Percentiles rank a stretch among this genome's conserved stretches.
Evolutionary conservation across 768 basidiomycete genomes (phyloP).

Genomic region (Russula foetens): DNA sequence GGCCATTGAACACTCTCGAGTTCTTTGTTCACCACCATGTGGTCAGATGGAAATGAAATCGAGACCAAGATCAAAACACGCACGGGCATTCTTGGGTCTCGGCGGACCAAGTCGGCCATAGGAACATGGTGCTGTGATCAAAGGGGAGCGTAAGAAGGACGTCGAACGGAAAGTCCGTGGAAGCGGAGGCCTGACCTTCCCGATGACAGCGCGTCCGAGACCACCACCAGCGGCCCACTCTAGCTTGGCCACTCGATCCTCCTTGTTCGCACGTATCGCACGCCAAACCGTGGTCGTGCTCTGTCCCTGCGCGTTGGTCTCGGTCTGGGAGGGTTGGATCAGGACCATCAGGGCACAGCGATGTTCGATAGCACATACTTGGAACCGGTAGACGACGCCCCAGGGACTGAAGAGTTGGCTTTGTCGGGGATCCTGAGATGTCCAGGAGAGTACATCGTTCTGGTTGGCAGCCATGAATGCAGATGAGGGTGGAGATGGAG

Average conservation of each 20-base stretch:
- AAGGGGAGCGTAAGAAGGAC: constrained; percentile 5
- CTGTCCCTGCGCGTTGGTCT: constrained; percentile 51
- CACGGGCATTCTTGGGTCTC: constrained; percentile 55
- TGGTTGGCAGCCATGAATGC: constrained; percentile 36
- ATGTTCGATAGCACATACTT: constrained; percentile 37
- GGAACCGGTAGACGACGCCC: constrained; percentile 76
- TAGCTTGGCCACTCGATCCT: constrained; percentile 81
- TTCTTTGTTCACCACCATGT: constrained; percentile 23
- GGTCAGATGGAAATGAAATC: constrained; percentile 12
- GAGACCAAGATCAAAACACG: constrained; percentile 25
- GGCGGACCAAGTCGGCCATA: constrained; percentile 76
- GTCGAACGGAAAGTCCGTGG: constrained; percentile 24
- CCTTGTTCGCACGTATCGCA: constrained; percentile 74
- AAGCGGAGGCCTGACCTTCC: constrained; percentile 47
- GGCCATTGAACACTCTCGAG: constrained; percentile 62
- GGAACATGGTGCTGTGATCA: constrained; percentile 56
- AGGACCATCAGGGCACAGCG: constrained; percentile 23
- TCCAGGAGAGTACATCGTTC: constrained; percentile 74
- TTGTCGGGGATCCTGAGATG: constrained; percentile 77
- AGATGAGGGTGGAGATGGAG: constrained; percentile 25
- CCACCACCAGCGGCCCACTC: constrained; percentile 82
- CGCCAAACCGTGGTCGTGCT: constrained; percentile 74
- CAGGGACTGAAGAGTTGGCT: constrained; percentile 76
- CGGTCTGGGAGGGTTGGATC: constrained; percentile 43
- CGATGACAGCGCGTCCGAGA: constrained; percentile 77